phyloP scores from a whole-genome alignment of 2,329 filamentous ascomycete genomes.

The Paecilomyces niveus region DNA sequence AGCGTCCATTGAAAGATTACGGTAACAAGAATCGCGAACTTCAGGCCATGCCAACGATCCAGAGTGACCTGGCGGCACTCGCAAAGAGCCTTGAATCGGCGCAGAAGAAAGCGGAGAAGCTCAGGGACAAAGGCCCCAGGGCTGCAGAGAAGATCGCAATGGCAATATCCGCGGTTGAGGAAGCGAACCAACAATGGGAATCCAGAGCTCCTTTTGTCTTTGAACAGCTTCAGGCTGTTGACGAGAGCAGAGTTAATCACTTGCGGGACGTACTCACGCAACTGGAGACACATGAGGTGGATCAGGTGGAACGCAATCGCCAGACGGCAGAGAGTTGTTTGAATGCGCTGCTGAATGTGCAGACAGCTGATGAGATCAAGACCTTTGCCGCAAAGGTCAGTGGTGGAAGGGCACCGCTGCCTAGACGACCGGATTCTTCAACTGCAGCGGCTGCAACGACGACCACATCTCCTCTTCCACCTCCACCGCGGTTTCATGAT shows the following conservation, averaged over 20 bases:
- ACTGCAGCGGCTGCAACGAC: conserved; percentile 17
- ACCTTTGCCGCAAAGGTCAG: conserved; percentile 34
- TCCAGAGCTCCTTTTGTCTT: conserved; percentile 92
- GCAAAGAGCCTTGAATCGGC: conserved; percentile 80
- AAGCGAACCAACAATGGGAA: conserved; percentile 80
- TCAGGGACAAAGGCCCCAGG: conserved; percentile 70
- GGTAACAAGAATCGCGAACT: conserved; percentile 65
- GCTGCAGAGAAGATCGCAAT: conserved; percentile 66
- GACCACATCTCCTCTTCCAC: conserved; percentile 25
- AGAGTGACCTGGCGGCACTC: conserved; percentile 70
- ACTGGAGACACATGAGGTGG: conserved; percentile 85
- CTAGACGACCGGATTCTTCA: conserved; percentile 16
- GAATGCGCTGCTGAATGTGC: conserved; percentile 75
- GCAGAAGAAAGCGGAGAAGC: conserved; percentile 77
- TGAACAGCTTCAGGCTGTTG: conserved; percentile 81
- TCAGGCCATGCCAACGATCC: conserved; percentile 71
- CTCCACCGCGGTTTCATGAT: conserved; percentile 39
- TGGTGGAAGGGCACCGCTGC: conserved; percentile 26
- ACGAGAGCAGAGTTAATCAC: conserved; percentile 83
- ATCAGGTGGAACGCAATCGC: conserved; percentile 71
- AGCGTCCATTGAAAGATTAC: conserved; percentile 73
- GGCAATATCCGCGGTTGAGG: conserved; percentile 66
- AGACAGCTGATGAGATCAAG: conserved; percentile 77
- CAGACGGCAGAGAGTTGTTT: conserved; percentile 71
- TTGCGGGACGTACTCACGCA: conserved; percentile 87